Evolutionary conservation across 208 protist species (phyloP).

Genomic region (Sergeia podlipaevii): DNA sequence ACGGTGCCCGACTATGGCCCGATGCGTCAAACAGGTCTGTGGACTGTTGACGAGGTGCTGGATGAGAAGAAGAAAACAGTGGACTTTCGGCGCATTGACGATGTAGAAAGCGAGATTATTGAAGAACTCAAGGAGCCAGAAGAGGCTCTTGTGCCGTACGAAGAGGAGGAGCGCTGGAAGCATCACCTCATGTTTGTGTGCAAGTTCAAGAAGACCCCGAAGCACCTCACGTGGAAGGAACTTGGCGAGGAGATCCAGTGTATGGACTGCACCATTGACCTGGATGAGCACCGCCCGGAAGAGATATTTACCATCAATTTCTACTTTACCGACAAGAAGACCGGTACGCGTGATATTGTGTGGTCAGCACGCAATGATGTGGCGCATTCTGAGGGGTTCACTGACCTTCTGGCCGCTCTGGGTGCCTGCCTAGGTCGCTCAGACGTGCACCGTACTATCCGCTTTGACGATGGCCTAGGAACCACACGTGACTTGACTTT

Average conservation of each 20-base stretch:
- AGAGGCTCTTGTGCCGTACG: constrained; percentile 65
- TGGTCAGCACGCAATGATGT: constrained; percentile 85
- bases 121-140: constrained; percentile 52
- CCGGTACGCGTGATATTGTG: constrained; percentile 61
- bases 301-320: constrained; percentile 86
- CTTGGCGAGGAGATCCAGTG: constrained; percentile 88
- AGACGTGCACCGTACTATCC: constrained; percentile 85
- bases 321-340: constrained; percentile 77
- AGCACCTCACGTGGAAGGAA: constrained; percentile 86
- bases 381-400: constrained; percentile 78
- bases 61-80: constrained; percentile 67
- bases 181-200: constrained; percentile 87
- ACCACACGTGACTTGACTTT: constrained; percentile 74
- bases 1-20: constrained; percentile 76
- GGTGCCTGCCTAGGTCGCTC: constrained; percentile 76
- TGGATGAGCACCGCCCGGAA: constrained; percentile 83
- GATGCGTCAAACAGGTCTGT: constrained; percentile 67
- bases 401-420: constrained; percentile 78
- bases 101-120: constrained; percentile 82
- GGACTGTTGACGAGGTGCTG: constrained; percentile 74
- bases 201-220: constrained; percentile 85
- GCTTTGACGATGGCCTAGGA: constrained; percentile 79
- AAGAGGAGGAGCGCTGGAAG: constrained; percentile 83
- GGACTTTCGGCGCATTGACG: constrained; percentile 84
- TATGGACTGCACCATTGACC: constrained; percentile 84